phyloP scores from a whole-genome alignment of 208 protist species.

The Leishmania arabica region DNA sequence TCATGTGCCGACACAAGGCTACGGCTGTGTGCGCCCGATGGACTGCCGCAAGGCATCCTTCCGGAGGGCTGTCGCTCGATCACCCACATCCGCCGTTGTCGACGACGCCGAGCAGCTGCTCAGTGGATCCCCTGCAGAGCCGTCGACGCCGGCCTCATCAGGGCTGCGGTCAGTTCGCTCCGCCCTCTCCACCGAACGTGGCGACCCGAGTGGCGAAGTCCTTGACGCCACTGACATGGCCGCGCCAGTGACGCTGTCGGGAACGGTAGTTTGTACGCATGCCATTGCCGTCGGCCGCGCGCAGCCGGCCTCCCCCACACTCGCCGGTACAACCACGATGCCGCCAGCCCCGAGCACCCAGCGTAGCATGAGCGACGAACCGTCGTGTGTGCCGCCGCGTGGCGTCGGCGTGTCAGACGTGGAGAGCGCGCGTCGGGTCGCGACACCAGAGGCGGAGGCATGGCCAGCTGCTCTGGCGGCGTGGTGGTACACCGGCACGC shows the following conservation, averaged over 20 bases:
- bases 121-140: not conserved
- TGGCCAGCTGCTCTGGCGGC: not conserved
- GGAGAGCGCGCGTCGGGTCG: not conserved
- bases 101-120: not conserved
- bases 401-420: not conserved
- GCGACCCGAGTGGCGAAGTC: not conserved
- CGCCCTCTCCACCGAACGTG: not conserved
- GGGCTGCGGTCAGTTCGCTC: not conserved
- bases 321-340: not conserved
- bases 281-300: conserved; percentile 11
- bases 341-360: not conserved
- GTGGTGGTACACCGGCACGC: conserved; percentile 31
- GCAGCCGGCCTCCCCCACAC: not conserved
- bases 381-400: not conserved
- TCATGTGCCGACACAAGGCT: conserved; percentile 20
- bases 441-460: not conserved
- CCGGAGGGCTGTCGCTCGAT: not conserved
- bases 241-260: not conserved
- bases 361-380: not conserved
- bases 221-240: not conserved
- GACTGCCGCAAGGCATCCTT: not conserved
- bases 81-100: not conserved
- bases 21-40: conserved; percentile 7
- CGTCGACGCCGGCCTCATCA: not conserved
- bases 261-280: conserved; percentile 9